phyloP scores from a whole-genome alignment of 495 filamentous ascomycete species.

The Penicillium pancosmium region DNA sequence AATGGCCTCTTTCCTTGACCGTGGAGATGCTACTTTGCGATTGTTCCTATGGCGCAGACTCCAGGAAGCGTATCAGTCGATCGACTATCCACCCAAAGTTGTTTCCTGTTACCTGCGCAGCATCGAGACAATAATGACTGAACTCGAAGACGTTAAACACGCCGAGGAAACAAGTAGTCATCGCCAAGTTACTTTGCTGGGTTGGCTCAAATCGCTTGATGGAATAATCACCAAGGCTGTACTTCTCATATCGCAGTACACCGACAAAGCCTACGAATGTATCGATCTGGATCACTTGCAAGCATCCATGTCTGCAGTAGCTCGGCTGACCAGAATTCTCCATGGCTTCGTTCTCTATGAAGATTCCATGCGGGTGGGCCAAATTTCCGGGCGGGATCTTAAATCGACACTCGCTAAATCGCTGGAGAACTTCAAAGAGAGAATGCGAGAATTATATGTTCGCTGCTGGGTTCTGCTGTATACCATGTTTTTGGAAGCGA shows the following conservation, averaged over 20 bases:
- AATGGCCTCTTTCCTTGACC: slow-evolving; percentile 80
- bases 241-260: slow-evolving; percentile 62
- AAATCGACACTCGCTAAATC: slow-evolving; percentile 48
- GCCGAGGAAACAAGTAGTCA: slow-evolving; percentile 59
- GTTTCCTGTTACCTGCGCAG: slow-evolving; percentile 82
- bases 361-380: slow-evolving; percentile 76
- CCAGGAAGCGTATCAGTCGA: slow-evolving; percentile 80
- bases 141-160: slow-evolving; percentile 68
- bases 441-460: slow-evolving; percentile 86
- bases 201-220: slow-evolving; percentile 76
- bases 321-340: slow-evolving; percentile 67
- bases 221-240: slow-evolving; percentile 70
- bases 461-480: slow-evolving; percentile 82
- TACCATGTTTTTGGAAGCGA: slow-evolving; percentile 72
- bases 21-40: slow-evolving; percentile 76
- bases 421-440: slow-evolving; percentile 62
- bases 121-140: slow-evolving; percentile 76
- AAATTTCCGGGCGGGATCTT: slow-evolving; percentile 48
- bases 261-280: slow-evolving; percentile 74
- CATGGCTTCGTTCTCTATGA: slow-evolving; percentile 80
- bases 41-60: slow-evolving; percentile 87
- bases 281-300: slow-evolving; percentile 76
- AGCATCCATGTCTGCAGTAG: slow-evolving; percentile 68
- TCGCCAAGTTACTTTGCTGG: slow-evolving; percentile 67
- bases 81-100: slow-evolving; percentile 82